Evolutionary conservation across 345 rosid species (phyloP).

Genomic region (Dipteronia dyeriana): DNA sequence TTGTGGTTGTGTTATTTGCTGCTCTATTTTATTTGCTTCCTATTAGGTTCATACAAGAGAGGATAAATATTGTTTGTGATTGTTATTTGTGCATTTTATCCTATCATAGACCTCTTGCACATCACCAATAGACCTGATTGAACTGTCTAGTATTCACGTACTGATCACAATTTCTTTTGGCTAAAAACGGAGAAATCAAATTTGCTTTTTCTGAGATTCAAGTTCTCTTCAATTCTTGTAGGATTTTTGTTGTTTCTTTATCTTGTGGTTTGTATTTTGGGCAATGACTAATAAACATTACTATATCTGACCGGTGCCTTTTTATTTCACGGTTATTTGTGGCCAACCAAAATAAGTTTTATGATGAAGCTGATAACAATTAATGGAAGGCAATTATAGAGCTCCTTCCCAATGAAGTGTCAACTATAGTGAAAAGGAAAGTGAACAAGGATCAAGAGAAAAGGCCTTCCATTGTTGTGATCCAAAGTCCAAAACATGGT

Average conservation of each 20-base stretch:
- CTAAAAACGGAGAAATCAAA: no score
- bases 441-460: constrained; percentile 75
- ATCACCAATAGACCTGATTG: no score
- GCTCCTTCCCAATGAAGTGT: constrained; percentile 78
- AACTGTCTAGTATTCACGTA: no score
- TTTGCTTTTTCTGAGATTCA: no score
- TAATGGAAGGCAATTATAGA: constrained; percentile 82
- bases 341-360: constrained; percentile 56
- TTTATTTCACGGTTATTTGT: constrained; percentile 42
- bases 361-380: constrained; percentile 62
- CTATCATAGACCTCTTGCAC: no score
- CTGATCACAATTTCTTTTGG: no score
- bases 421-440: constrained; percentile 57
- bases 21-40: no score
- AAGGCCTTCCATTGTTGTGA: constrained; percentile 51
- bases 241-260: neutral
- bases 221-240: no score
- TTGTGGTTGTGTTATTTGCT: no score
- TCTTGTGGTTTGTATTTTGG: neutral
- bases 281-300: neutral
- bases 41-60: no score
- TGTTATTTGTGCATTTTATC: no score
- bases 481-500: constrained; percentile 83
- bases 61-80: no score
- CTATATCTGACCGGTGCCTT: neutral